Evolutionary conservation across 441 rosid species (phyloP).

Genomic region (Raphanus hybrid): DNA sequence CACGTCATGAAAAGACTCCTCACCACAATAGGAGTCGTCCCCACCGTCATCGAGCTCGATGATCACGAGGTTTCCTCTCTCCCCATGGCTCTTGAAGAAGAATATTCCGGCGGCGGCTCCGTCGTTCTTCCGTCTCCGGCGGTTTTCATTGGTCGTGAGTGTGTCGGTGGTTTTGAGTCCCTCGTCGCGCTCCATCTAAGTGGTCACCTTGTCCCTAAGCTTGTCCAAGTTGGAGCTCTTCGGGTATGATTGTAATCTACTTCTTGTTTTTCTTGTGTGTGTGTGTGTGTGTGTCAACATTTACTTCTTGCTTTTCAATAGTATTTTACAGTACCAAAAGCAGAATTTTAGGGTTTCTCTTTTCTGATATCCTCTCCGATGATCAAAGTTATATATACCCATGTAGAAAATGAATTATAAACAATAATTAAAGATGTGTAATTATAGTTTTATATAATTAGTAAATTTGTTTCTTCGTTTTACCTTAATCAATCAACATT

Average conservation of each 20-base stretch:
- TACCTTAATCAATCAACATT: slow-evolving; percentile 16
- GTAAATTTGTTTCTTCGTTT: not conserved
- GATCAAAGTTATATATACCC: slow-evolving; percentile 22
- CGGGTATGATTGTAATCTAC: slow-evolving; percentile 55
- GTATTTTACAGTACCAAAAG: slow-evolving; percentile 20
- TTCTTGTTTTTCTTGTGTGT: not conserved
- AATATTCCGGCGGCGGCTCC: slow-evolving; percentile 34
- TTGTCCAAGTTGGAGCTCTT: slow-evolving; percentile 83
- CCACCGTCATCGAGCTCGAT: slow-evolving; percentile 90
- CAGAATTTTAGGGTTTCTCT: slow-evolving; percentile 26
- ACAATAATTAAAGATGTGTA: slow-evolving; percentile 36
- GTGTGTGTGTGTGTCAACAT: not conserved
- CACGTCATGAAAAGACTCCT: slow-evolving; percentile 88
- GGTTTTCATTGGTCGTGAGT: slow-evolving; percentile 78
- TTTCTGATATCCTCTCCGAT: slow-evolving; percentile 31
- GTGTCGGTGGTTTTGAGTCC: slow-evolving; percentile 84
- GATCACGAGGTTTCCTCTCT: slow-evolving; percentile 83
- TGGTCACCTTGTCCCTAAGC: slow-evolving; percentile 85
- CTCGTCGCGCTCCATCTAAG: slow-evolving; percentile 87
- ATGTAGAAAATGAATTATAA: slow-evolving; percentile 39
- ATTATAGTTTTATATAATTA: slow-evolving; percentile 25
- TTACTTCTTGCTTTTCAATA: slow-evolving; percentile 8
- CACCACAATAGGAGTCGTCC: slow-evolving; percentile 75
- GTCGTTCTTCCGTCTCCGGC: slow-evolving; percentile 51
- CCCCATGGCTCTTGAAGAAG: slow-evolving; percentile 28